Percentiles rank a stretch among this genome's conserved stretches.
phyloP scores from a whole-genome alignment of 495 filamentous ascomycete genomes.

The Penicillium dipodomyicola region DNA sequence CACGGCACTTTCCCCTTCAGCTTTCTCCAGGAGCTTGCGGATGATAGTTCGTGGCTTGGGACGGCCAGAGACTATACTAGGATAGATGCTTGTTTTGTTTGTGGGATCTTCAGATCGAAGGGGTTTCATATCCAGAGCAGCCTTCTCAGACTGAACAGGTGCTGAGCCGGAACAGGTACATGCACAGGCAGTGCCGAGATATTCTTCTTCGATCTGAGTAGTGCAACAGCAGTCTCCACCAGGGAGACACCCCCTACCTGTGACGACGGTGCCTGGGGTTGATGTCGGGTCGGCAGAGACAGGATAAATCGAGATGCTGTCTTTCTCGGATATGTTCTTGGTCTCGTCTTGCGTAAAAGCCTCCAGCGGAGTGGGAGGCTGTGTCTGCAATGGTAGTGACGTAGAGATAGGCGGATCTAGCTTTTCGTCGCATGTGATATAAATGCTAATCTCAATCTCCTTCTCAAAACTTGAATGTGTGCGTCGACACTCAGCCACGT shows the following conservation, averaged over 20 bases:
- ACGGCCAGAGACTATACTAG: slow-evolving; percentile 38
- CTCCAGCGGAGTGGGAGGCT: not conserved
- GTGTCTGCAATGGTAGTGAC: not conserved
- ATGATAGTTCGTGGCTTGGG: slow-evolving; percentile 48
- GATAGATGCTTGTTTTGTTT: not conserved
- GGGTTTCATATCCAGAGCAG: not conserved
- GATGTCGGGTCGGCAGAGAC: slow-evolving; percentile 13
- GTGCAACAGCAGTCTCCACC: slow-evolving; percentile 54
- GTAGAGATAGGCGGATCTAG: slow-evolving; percentile 25
- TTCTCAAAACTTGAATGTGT: slow-evolving; percentile 31
- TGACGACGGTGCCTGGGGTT: not conserved
- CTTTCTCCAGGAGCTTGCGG: slow-evolving; percentile 61
- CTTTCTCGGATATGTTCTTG: slow-evolving; percentile 12
- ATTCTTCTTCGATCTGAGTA: slow-evolving; percentile 49
- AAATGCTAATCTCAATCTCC: slow-evolving; percentile 55
- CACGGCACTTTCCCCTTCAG: slow-evolving; percentile 77
- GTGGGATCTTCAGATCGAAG: not conserved
- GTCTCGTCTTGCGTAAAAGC: not conserved
- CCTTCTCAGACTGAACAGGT: slow-evolving; percentile 7
- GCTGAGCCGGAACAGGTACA: slow-evolving; percentile 33
- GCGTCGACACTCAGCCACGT: slow-evolving; percentile 40
- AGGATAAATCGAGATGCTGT: slow-evolving; percentile 27
- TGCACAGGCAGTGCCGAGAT: slow-evolving; percentile 28
- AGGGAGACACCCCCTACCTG: slow-evolving; percentile 30
- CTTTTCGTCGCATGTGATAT: slow-evolving; percentile 58